Evolutionary conservation across 768 basidiomycete species (phyloP).

Genomic region (Tylopilus sp.): DNA sequence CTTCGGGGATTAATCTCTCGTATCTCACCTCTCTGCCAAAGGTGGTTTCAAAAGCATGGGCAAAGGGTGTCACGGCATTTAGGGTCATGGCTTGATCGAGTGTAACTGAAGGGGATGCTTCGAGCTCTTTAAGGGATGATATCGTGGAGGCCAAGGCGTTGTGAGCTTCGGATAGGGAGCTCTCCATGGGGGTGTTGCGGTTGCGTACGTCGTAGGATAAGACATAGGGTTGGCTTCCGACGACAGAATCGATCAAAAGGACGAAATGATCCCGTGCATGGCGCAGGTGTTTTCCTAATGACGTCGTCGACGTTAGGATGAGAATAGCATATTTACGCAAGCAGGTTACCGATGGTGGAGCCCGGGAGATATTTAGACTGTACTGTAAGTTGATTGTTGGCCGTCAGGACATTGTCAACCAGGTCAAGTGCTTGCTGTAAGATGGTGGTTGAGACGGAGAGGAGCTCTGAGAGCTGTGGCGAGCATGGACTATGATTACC

Average conservation of each 20-base stretch:
- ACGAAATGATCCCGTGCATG: conserved; percentile 84
- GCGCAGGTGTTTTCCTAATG: conserved; percentile 76
- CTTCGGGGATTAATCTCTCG: background rate
- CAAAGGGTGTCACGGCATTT: conserved; percentile 77
- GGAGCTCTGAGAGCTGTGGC: conserved; percentile 48
- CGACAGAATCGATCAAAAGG: conserved; percentile 56
- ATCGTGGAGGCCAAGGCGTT: conserved; percentile 55
- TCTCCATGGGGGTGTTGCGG: conserved; percentile 85
- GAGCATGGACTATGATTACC: conserved; percentile 7
- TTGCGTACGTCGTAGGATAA: conserved; percentile 74
- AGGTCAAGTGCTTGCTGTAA: conserved; percentile 73
- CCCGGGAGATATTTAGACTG: conserved; percentile 79
- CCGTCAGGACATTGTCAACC: conserved; percentile 58
- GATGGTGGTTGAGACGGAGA: conserved; percentile 64
- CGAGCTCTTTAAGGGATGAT: conserved; percentile 49
- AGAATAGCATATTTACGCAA: background rate
- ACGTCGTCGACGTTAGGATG: background rate
- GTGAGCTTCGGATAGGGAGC: conserved; percentile 54
- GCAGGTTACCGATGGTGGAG: conserved; percentile 71
- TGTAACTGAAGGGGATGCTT: conserved; percentile 38
- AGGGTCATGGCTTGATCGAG: conserved; percentile 63
- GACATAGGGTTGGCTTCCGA: conserved; percentile 44
- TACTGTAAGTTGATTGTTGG: conserved; percentile 66
- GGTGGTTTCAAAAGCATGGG: conserved; percentile 72
- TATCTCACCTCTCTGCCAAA: conserved; percentile 72